Conservation (phyloP, 495 filamentous ascomycete species). For the Staphylotrichum longicolle region DNA sequence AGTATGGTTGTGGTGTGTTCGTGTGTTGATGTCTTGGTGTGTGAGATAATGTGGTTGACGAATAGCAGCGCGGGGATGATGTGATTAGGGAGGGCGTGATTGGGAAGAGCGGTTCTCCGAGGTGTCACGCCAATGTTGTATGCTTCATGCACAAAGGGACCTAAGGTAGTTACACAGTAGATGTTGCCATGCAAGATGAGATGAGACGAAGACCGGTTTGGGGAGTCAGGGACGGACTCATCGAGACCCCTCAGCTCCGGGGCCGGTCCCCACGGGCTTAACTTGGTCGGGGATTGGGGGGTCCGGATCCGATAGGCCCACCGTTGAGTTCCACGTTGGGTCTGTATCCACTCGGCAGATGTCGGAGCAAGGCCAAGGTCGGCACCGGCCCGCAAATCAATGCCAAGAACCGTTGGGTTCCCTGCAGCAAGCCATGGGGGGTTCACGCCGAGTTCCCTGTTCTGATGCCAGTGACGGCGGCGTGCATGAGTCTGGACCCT, state of each 20-base stretch:
- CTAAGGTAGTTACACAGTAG: too few relatives aligned
- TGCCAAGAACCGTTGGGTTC: slow-evolving; percentile 7
- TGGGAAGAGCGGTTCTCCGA: background rate
- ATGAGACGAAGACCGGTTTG: too few relatives aligned
- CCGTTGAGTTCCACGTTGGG: background rate
- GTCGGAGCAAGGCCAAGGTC: background rate
- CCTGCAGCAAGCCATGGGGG: background rate
- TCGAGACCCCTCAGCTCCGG: too few relatives aligned
- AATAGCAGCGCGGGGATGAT: background rate
- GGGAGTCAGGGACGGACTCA: too few relatives aligned
- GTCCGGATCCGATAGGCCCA: too few relatives aligned
- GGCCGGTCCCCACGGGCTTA: background rate
- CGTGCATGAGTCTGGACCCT: too few relatives aligned
- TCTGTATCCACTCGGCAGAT: background rate
- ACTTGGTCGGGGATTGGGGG: too few relatives aligned
- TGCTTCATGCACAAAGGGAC: too few relatives aligned
- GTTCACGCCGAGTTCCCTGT: background rate
- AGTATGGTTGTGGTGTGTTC: background rate
- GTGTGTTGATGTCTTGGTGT: background rate
- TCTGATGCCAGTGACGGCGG: background rate
- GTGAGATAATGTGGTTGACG: background rate
- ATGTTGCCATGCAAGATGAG: too few relatives aligned
- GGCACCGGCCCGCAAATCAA: slow-evolving; percentile 3
- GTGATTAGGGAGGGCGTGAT: background rate
- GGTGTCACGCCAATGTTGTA: too few relatives aligned